Conservation (phyloP, 345 rosid genomes). For the Cardamine chenopodiifolia region DNA sequence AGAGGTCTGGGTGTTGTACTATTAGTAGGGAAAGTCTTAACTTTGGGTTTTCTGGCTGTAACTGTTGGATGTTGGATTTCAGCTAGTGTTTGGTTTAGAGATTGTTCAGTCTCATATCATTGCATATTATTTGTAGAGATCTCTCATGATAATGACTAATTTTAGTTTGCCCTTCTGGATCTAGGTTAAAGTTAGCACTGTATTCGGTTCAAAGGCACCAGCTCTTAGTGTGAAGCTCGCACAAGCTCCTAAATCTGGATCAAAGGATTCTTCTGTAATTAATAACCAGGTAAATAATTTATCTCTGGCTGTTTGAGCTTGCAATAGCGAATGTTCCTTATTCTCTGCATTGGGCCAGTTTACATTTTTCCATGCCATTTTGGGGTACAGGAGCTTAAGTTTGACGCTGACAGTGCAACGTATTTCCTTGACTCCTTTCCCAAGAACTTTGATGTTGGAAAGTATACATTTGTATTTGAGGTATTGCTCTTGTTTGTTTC, state of each 20-base stretch:
- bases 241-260: conserved; percentile 53
- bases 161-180: too few species aligned
- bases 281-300: conserved; percentile 63
- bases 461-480: conserved; percentile 80
- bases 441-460: conserved; percentile 75
- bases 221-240: conserved; percentile 73
- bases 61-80: not conserved
- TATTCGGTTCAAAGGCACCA: conserved; percentile 83
- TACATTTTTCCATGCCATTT: conserved; percentile 19
- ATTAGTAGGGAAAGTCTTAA: not conserved
- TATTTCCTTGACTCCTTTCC: conserved; percentile 61
- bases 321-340: conserved; percentile 7
- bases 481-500: conserved; percentile 46
- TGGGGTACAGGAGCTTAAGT: conserved; percentile 70
- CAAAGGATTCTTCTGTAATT: conserved; percentile 58
- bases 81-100: not conserved
- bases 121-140: not conserved
- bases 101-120: not conserved
- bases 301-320: conserved; percentile 15
- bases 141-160: not conserved
- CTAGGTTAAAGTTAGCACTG: conserved; percentile 89
- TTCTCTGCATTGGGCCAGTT: conserved; percentile 3
- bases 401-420: conserved; percentile 54
- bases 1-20: conserved; percentile 11
- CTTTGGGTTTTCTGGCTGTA: conserved; percentile 8